Conservation (phyloP, 192 early-diverging fungal genomes). For the Backusella macrospora region DNA sequence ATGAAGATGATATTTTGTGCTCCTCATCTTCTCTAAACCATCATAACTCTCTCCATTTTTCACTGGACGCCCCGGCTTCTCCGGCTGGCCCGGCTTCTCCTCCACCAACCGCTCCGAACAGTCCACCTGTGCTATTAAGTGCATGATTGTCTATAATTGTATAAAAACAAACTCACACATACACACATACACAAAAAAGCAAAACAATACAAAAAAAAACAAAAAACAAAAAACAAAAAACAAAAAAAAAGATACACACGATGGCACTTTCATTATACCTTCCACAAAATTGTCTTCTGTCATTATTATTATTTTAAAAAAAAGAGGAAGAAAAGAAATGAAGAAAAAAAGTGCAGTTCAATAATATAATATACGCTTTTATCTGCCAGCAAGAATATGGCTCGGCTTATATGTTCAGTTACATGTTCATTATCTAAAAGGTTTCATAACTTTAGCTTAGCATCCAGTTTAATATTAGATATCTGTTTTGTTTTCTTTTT, state of each 20-base stretch:
- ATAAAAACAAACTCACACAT: neutral
- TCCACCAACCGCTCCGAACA: conserved; percentile 17
- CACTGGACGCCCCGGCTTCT: conserved; percentile 20
- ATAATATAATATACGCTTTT: neutral
- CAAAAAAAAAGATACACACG: neutral
- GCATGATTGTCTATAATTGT: conserved; percentile 6
- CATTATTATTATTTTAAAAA: neutral
- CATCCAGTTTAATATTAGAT: neutral
- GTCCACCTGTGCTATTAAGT: conserved; percentile 22
- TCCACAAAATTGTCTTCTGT: neutral
- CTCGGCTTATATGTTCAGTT: neutral
- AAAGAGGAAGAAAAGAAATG: neutral
- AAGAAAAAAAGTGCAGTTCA: neutral
- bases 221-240: too few species aligned
- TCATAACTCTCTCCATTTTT: neutral
- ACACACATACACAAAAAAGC: neutral
- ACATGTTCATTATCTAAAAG: neutral
- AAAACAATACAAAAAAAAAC: neutral
- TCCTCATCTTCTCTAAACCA: conserved; percentile 2
- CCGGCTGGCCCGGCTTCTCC: conserved; percentile 25
- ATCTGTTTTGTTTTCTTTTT: neutral
- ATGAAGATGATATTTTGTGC: neutral
- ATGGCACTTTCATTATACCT: neutral
- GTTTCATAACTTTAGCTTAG: neutral
- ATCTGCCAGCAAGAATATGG: neutral